Conservation (phyloP, 2,329 filamentous ascomycete species). For the Microsporum canis region DNA sequence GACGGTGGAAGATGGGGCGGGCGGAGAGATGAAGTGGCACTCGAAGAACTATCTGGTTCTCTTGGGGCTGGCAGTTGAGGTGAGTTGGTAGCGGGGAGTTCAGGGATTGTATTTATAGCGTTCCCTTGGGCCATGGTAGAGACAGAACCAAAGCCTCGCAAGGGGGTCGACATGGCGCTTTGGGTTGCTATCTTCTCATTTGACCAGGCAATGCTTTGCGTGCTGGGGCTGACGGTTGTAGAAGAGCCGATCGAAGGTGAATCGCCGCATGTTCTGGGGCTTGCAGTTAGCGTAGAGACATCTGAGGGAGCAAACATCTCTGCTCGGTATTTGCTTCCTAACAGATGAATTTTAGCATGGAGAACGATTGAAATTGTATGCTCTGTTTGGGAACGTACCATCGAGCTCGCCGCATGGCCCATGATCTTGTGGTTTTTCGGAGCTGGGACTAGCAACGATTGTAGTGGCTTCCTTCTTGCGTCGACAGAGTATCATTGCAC, state of each 20-base stretch:
- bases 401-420: neutral
- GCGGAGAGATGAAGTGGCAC: neutral
- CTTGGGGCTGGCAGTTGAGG: neutral
- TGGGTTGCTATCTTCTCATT: neutral
- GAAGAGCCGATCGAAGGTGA: neutral
- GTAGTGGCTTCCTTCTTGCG: neutral
- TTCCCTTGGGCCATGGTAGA: neutral
- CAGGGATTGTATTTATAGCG: neutral
- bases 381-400: neutral
- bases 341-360: neutral
- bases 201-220: neutral
- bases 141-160: neutral
- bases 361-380: neutral
- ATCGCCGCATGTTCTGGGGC: neutral
- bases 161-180: neutral
- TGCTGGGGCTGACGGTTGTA: neutral
- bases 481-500: neutral
- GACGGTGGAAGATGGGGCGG: neutral
- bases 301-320: constrained; percentile 1
- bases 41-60: neutral
- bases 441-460: neutral
- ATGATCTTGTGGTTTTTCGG: neutral
- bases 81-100: neutral
- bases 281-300: neutral
- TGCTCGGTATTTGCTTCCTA: neutral